Conservation (phyloP, 2,329 filamentous ascomycete species). For the Didymella pinodella region DNA sequence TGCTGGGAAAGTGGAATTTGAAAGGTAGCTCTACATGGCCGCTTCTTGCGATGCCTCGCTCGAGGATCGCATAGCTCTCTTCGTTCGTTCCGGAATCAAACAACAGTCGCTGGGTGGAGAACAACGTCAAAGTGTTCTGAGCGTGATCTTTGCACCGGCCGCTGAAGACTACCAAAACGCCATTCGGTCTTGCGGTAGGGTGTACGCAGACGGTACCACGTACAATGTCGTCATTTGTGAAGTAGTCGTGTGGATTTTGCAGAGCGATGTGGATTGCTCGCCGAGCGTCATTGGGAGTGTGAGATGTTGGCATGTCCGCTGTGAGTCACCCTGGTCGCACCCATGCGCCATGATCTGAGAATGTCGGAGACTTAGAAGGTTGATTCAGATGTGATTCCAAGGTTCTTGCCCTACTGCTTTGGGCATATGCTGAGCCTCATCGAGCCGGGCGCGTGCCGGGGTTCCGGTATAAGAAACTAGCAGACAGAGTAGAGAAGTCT, state of each 20-base stretch:
- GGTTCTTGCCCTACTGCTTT: background rate
- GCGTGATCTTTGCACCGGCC: background rate
- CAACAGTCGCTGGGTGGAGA: background rate
- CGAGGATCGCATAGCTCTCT: background rate
- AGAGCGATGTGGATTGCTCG: background rate
- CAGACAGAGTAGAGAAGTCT: background rate
- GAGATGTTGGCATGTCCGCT: background rate
- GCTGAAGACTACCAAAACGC: background rate
- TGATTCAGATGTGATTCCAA: background rate
- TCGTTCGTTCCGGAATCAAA: background rate
- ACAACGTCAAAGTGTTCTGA: background rate
- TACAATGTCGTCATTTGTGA: background rate
- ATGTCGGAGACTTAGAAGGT: background rate
- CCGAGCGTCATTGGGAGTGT: background rate
- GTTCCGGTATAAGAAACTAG: background rate
- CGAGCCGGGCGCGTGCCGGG: background rate
- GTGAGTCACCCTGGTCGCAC: background rate
- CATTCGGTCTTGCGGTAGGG: background rate
- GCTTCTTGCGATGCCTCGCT: background rate
- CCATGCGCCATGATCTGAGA: background rate
- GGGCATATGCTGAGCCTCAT: background rate
- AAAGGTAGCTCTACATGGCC: background rate
- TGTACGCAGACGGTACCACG: background rate
- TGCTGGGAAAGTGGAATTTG: background rate
- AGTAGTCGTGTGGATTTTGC: background rate